Percentiles rank a stretch among this genome's conserved stretches.
These are phyloP conservation scores for Epichloe gansuensis DNA, from an alignment of 2,329 filamentous ascomycete species.

Conservation along the genomic window DNA sequence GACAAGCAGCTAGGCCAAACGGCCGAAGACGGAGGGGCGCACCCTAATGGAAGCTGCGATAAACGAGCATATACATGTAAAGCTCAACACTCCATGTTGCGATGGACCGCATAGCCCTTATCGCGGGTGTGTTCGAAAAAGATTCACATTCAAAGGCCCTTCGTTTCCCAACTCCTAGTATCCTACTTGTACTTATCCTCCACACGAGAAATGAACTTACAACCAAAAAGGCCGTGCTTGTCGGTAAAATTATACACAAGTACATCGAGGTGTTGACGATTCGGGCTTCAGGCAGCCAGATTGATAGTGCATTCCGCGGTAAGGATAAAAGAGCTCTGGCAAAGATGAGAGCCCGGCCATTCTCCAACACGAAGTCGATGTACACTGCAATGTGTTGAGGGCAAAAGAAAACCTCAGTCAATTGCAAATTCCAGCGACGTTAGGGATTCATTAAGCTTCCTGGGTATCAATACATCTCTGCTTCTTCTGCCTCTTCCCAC, in stretches of 20 bases:
- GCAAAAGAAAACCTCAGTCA: background rate
- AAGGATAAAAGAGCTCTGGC: too few species aligned
- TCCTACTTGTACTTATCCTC: slow-evolving; percentile 4
- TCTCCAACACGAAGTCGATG: background rate
- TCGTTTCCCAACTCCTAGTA: slow-evolving; percentile 3
- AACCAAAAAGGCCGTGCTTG: slow-evolving; percentile 12
- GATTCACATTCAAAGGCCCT: slow-evolving; percentile 3
- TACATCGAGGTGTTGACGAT: slow-evolving; percentile 19
- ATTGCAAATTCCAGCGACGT: background rate
- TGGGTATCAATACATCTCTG: slow-evolving; percentile 10
- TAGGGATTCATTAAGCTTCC: background rate
- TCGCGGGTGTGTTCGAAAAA: background rate
- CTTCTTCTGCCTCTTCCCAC: slow-evolving; percentile 34
- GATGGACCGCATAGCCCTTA: slow-evolving; percentile 1
- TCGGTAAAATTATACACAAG: slow-evolving; percentile 20
- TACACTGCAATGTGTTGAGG: background rate
- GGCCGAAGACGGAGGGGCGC: too few species aligned
- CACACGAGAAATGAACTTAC: slow-evolving; percentile 1
- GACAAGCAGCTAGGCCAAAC: too few species aligned
- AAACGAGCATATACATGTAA: too few species aligned
- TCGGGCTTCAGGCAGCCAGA: slow-evolving; percentile 13
- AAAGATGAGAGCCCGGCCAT: too few species aligned
- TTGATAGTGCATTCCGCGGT: slow-evolving; percentile 9
- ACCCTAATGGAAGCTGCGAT: too few species aligned
- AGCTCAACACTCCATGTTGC: too few species aligned